These are phyloP conservation scores for Anthoceros angustus DNA, from an alignment of 225 moss, liverwort and hornwort genomes.

Conservation along the genomic window DNA sequence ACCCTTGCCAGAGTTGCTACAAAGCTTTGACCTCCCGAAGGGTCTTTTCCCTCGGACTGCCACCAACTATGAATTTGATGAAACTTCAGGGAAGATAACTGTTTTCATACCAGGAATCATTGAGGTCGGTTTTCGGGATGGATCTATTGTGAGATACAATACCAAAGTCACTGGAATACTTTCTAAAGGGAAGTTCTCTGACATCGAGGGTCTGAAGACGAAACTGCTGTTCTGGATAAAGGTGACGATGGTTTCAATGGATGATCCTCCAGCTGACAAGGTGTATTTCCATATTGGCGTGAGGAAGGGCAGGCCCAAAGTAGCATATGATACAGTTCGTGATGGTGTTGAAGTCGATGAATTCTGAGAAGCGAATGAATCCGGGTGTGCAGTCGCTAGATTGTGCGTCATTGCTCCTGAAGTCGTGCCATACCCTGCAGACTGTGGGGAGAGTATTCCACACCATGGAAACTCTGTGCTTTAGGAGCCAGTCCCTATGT, in stretches of 20 bases:
- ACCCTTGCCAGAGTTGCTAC: conserved; percentile 66
- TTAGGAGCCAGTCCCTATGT: too few relatives aligned
- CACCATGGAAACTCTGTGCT: too few relatives aligned
- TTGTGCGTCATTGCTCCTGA: too few relatives aligned
- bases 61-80: conserved; percentile 74
- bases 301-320: conserved; percentile 59
- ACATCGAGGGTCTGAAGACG: conserved; percentile 85
- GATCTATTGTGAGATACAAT: conserved; percentile 58
- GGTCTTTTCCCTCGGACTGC: conserved; percentile 66
- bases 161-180: conserved; percentile 53
- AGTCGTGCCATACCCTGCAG: too few relatives aligned
- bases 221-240: conserved; percentile 97
- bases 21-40: conserved; percentile 59
- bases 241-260: conserved; percentile 56
- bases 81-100: conserved; percentile 44
- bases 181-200: conserved; percentile 43
- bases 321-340: conserved; percentile 51
- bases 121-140: conserved; percentile 69
- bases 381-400: neutral
- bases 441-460: too few relatives aligned
- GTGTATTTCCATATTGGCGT: conserved; percentile 76
- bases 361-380: conserved; percentile 16
- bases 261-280: conserved; percentile 51
- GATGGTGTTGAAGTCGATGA: conserved; percentile 73
- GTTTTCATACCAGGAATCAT: conserved; percentile 61